Evolutionary conservation across 306 rosid species (phyloP), one percentile per base, ranked within the genome.

Genomic region (Vicia faba): DNA sequence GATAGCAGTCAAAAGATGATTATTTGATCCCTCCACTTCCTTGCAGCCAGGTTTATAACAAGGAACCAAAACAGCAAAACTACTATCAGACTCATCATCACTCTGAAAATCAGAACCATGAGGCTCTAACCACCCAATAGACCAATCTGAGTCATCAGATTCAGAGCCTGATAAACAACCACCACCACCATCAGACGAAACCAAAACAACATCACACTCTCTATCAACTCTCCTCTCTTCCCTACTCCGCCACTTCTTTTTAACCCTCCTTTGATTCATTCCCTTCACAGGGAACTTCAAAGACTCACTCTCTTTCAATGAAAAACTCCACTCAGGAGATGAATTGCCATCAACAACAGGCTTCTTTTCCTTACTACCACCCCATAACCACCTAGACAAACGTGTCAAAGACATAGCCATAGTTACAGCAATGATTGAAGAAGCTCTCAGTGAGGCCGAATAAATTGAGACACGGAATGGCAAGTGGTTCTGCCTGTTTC

Each of bases 101-200:
- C 81, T 87, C 73, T 67, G 83, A 74, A 92, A 92, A 66, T 77
- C 89, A 62, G 88, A 78, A 35, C 92, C 96, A 48, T 87, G 96
- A 74, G 98, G 93, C 66, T 92, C 98, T 64, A 86, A 71, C 98
- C 98, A 92, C 12, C 98, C 98, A 58, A 92, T 86, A 38, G 96
- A 86, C 87, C 88, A 86, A 49, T 92, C 98, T 1, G 96, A 84
- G 69, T 73, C 96, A 56, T 89, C 98, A 61, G 96, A 85, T 60
- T 92, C 98, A 11, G 92, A 70, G 31, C 83, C 88, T 1, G 96
- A 89, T 50, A 87, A 63, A 64, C 84, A 81, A 25, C 59, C 74
- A 38, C 73, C 74, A 40, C 75, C 95, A 68, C 87, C 96, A 70
- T 85, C 96, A 11, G 97, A 84, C 66, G 95, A 84, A 19, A 92